These are phyloP conservation scores for Chalciporus chontae DNA, from an alignment of 768 basidiomycete species.

Conservation along the genomic window DNA sequence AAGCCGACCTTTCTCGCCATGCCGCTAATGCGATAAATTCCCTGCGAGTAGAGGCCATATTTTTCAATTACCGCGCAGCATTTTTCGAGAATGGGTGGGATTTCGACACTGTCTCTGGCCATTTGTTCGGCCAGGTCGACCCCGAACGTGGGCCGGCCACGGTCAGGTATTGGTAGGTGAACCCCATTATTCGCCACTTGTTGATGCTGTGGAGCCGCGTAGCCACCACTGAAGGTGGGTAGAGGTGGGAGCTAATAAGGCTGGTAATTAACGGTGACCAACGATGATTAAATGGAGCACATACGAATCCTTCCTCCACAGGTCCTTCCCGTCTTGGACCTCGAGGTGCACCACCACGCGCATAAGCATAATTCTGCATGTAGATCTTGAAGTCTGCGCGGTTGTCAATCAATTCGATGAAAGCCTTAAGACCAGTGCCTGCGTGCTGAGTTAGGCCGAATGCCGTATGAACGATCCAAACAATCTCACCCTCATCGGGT, in stretches of 20 bases:
- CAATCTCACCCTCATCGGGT: conserved; percentile 58
- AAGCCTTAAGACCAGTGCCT: conserved; percentile 77
- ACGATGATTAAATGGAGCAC: conserved; percentile 31
- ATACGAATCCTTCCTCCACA: conserved; percentile 87
- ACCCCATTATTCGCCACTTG: conserved; percentile 25
- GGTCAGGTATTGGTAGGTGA: conserved; percentile 44
- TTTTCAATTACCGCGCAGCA: conserved; percentile 92
- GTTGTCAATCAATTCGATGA: conserved; percentile 91
- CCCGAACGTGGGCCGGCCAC: conserved; percentile 83
- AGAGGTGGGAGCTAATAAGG: conserved; percentile 57
- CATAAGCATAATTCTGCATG: conserved; percentile 97
- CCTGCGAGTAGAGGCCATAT: conserved; percentile 77
- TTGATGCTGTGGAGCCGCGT: conserved; percentile 26
- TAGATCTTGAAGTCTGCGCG: conserved; percentile 92
- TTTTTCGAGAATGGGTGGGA: conserved; percentile 83
- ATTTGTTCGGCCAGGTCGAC: conserved; percentile 92
- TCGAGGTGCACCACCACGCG: conserved; percentile 60
- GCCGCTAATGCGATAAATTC: conserved; percentile 92
- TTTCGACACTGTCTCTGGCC: conserved; percentile 83
- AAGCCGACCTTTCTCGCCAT: conserved; percentile 82
- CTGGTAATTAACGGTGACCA: conserved; percentile 1
- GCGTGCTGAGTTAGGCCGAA: conserved; percentile 5
- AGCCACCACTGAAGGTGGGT: conserved; percentile 38
- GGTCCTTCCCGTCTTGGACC: conserved; percentile 90
- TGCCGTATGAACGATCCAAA: not conserved